Conservation (phyloP, 257 asterid genomes). For the Coffea canephora region DNA sequence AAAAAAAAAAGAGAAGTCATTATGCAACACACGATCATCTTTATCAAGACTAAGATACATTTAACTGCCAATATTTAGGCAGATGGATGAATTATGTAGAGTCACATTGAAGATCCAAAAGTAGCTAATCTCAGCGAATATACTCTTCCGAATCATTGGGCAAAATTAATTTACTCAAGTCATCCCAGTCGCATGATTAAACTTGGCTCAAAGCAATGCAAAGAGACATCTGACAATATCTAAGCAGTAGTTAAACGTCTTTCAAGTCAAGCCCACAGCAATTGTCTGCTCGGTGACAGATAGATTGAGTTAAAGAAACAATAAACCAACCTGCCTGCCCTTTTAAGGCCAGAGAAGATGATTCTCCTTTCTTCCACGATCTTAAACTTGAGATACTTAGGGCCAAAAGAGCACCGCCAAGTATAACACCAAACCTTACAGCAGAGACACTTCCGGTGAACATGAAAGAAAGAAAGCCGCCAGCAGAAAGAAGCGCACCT, state of each 20-base stretch:
- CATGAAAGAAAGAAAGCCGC: constrained; percentile 85
- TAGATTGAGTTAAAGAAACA: background rate
- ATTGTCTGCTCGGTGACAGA: background rate
- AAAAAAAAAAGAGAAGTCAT: too few relatives aligned
- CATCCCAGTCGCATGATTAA: background rate
- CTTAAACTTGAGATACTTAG: constrained; percentile 75
- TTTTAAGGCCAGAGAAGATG: constrained; percentile 55
- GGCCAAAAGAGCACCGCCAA: constrained; percentile 82
- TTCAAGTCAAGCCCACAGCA: background rate
- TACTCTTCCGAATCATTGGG: background rate
- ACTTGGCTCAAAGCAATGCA: constrained; percentile 3
- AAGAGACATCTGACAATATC: background rate
- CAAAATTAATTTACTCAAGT: background rate
- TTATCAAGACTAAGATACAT: background rate
- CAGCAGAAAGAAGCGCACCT: constrained; percentile 72
- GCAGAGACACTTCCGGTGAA: constrained; percentile 72
- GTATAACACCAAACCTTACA: constrained; percentile 78
- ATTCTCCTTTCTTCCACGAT: constrained; percentile 74
- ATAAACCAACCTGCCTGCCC: constrained; percentile 72
- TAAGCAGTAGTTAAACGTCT: background rate
- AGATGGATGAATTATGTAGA: background rate
- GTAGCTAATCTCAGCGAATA: background rate
- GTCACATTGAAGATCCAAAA: background rate
- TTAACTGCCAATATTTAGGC: background rate
- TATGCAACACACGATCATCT: background rate